These are phyloP conservation scores for Rhizophagus sp. DNA, from an alignment of 192 early-diverging fungal genomes.

Conservation along the genomic window DNA sequence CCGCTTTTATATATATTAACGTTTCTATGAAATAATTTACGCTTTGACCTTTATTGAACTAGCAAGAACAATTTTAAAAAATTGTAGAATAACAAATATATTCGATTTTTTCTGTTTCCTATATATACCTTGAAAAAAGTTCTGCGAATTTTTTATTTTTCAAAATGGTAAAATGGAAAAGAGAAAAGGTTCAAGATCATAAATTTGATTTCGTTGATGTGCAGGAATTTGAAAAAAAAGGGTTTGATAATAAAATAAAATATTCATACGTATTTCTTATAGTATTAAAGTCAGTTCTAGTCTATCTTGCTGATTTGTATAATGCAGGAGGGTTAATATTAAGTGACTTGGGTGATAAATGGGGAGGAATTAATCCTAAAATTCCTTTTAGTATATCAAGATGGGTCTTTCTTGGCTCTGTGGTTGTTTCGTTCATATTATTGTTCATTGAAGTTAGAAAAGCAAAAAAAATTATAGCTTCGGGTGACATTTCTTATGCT, in stretches of 20 bases:
- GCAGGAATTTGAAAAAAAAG: slow-evolving; percentile 55
- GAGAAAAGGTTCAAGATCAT: slow-evolving; percentile 70
- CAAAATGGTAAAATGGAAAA: slow-evolving; percentile 33
- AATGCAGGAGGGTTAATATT: background rate
- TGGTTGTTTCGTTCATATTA: slow-evolving; percentile 71
- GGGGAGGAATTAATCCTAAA: background rate
- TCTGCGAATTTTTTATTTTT: background rate
- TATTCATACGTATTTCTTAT: slow-evolving; percentile 56
- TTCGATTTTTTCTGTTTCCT: too few species aligned
- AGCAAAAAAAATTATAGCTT: slow-evolving; percentile 60
- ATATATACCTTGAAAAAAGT: background rate
- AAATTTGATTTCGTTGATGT: slow-evolving; percentile 80
- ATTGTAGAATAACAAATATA: too few species aligned
- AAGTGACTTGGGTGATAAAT: background rate
- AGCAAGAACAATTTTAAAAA: too few species aligned
- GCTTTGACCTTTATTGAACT: too few species aligned
- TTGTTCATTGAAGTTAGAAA: slow-evolving; percentile 75
- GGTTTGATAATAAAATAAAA: slow-evolving; percentile 33
- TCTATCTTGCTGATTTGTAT: slow-evolving; percentile 71
- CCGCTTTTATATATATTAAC: too few species aligned
- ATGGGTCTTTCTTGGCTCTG: slow-evolving; percentile 63
- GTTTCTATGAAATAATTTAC: too few species aligned
- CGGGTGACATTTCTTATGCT: slow-evolving; percentile 74
- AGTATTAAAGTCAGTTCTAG: slow-evolving; percentile 64
- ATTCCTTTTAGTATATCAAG: slow-evolving; percentile 25